These are phyloP conservation scores for Quercus phellos DNA, from an alignment of 331 rosid species.

Conservation along the genomic window DNA sequence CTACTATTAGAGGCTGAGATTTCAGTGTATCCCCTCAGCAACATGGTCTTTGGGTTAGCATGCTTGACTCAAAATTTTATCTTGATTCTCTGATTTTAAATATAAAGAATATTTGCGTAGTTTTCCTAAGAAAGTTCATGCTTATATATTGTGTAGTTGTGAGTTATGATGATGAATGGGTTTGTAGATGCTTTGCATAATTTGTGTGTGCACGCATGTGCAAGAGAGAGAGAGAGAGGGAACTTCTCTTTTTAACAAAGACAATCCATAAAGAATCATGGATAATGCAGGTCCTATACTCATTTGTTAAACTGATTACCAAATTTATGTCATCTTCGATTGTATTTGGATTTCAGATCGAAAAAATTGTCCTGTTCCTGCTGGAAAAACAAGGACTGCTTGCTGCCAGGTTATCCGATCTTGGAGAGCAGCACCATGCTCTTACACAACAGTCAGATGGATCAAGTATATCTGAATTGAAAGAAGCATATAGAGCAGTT, in stretches of 20 bases:
- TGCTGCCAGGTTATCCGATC: conserved; percentile 34
- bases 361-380: conserved; percentile 41
- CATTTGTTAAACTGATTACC: background rate
- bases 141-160: background rate
- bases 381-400: conserved; percentile 46
- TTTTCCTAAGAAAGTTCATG: background rate
- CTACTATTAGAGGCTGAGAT: background rate
- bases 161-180: background rate
- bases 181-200: background rate
- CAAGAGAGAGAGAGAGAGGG: background rate
- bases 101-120: background rate
- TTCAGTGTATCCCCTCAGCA: background rate
- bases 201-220: too few species aligned
- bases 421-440: conserved; percentile 21
- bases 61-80: background rate
- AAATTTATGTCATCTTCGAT: background rate
- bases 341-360: conserved; percentile 27
- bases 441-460: conserved; percentile 19
- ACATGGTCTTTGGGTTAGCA: background rate
- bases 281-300: background rate
- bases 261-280: background rate
- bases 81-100: background rate
- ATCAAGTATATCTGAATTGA: conserved; percentile 22
- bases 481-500: conserved; percentile 35
- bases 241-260: background rate